A percentile compares a stretch with the other conserved stretches of the same genome.
Conservation (phyloP, 768 basidiomycete genomes). For the Melanogaster broomeanus region DNA sequence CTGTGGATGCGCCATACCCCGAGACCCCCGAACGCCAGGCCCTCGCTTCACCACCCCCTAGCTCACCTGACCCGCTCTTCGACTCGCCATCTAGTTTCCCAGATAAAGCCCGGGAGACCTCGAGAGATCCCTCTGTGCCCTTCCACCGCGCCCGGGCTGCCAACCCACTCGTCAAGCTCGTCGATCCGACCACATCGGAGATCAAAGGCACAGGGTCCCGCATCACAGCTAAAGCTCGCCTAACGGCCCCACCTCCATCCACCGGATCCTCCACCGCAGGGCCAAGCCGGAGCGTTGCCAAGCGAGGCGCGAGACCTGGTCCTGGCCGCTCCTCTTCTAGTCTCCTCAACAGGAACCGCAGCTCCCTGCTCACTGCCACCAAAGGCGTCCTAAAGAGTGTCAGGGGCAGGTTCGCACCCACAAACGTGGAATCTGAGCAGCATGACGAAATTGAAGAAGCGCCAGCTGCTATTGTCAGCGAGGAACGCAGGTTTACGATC, state of each 20-base stretch:
- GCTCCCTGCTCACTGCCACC: slow-evolving; percentile 54
- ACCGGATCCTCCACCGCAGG: slow-evolving; percentile 11
- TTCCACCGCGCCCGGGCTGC: slow-evolving; percentile 48
- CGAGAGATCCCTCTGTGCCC: slow-evolving; percentile 17
- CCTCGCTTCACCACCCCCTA: slow-evolving; percentile 11
- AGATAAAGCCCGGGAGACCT: slow-evolving; percentile 8
- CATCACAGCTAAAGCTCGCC: slow-evolving; percentile 52
- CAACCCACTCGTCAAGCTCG: slow-evolving; percentile 56
- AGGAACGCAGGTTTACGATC: slow-evolving; percentile 8
- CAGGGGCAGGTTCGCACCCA: slow-evolving; percentile 42
- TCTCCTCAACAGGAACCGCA: slow-evolving; percentile 40
- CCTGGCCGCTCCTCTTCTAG: slow-evolving; percentile 53
- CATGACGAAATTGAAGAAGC: slow-evolving; percentile 22
- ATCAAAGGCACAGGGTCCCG: slow-evolving; percentile 34
- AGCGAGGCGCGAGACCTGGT: slow-evolving; percentile 40
- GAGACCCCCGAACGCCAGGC: not conserved
- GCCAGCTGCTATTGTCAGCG: not conserved
- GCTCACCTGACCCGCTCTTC: slow-evolving; percentile 29
- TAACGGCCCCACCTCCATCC: slow-evolving; percentile 28
- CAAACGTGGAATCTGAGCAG: slow-evolving; percentile 15
- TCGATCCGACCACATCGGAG: slow-evolving; percentile 38
- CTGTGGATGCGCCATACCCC: not conserved
- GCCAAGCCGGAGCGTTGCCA: slow-evolving; percentile 5
- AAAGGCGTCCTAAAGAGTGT: slow-evolving; percentile 55
- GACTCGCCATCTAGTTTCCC: slow-evolving; percentile 21